Percentiles rank a stretch among this genome's conserved stretches.
Evolutionary conservation across 176 grass and related monocot species (phyloP).

Genomic region (Alopecurus myosuroides): DNA sequence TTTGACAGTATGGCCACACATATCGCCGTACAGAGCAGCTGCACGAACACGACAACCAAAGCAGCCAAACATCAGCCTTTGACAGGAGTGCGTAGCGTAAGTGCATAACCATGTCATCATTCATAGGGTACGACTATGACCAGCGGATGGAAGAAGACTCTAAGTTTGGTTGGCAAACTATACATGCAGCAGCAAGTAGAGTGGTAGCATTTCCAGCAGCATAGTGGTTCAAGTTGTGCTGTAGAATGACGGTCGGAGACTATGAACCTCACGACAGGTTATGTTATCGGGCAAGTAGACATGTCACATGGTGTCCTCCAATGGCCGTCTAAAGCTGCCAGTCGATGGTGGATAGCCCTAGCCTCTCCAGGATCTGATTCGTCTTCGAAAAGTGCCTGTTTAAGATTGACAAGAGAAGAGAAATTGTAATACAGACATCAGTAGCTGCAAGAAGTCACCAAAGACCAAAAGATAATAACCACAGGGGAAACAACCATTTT

Average conservation of each 20-base stretch:
- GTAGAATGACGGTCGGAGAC: slow-evolving; percentile 32
- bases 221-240: not conserved
- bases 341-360: slow-evolving; percentile 58
- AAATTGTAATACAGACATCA: slow-evolving; percentile 2
- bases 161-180: no score
- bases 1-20: not conserved
- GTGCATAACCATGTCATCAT: not conserved
- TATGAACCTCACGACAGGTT: not conserved
- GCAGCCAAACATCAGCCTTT: not conserved
- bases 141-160: no score
- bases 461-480: not conserved
- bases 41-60: slow-evolving; percentile 25
- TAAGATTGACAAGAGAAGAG: not conserved
- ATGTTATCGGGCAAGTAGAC: not conserved
- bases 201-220: not conserved
- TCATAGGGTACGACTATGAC: no score
- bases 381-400: slow-evolving; percentile 86
- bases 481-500: not conserved
- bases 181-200: not conserved
- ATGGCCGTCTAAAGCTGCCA: slow-evolving; percentile 64
- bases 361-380: slow-evolving; percentile 71
- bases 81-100: not conserved
- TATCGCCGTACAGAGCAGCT: not conserved
- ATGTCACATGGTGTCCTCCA: slow-evolving; percentile 23
- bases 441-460: not conserved